Evolutionary conservation across 2,329 filamentous ascomycete species (phyloP), one percentile per base, ranked within the genome.

Genomic region (Xylariaceae sp.): DNA sequence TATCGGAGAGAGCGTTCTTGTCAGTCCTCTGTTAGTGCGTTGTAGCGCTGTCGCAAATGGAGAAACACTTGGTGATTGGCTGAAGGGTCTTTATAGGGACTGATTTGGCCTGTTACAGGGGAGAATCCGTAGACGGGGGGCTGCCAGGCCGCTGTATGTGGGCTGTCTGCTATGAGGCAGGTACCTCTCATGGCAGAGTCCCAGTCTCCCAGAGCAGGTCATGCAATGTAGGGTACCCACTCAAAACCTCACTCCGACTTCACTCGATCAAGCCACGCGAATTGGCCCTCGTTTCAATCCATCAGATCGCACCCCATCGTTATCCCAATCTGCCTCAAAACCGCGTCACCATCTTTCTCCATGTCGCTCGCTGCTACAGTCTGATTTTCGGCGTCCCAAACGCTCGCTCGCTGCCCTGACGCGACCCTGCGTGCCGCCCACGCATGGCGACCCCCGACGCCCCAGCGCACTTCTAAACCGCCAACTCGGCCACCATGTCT

Each of bases 391-490:
- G 66, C 60, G 62, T 62, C 54, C 62, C 63, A 68, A 66, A 63
- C 70, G 71, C 72, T 71, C 69, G 71, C 66, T 71, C 70, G 70
- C 68, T 69, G 70, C 65, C 69, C 67, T 66, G 71, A 76, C 73
- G 74, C 76, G 76, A 75, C 73, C 72, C 47, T 70, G 71, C 71
- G 69, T 70, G 33, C 12, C 67, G 57, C 58, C 63, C 62, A 66
- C 77, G 77, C 75, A 81, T 81, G 77, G 78, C 77, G 76, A 70
- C 76, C 71, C 77, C 77, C 77, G 76, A 71, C 75, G 71, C 66
- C 68, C 71, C 70, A 68, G 71, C 66, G 60, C 67, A 67, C 63
- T 68, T 72, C 70, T 67, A 75, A 75, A 71, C 74, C 71, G 68
- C 67, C 67, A 65, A 47, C 49, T 70, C 71, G 70, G 68, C 68